Percentiles rank a stretch among this genome's conserved stretches.
These are phyloP conservation scores for Trichoderma asperellum DNA, from an alignment of 2,329 filamentous ascomycete genomes.

Conservation along the genomic window DNA sequence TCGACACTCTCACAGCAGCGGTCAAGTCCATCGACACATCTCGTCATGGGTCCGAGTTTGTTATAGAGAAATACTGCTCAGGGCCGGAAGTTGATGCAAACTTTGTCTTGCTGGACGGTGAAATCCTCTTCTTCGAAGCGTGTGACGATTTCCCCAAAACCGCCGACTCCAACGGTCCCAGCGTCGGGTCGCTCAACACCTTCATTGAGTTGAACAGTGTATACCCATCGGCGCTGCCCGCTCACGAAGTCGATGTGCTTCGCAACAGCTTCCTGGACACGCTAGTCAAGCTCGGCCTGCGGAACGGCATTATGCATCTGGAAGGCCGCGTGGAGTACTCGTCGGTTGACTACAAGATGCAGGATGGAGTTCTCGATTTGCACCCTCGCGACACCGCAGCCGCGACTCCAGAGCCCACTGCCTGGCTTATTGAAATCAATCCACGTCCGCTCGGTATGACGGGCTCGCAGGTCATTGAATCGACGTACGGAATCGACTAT, in stretches of 20 bases:
- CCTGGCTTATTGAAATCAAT: conserved; percentile 32
- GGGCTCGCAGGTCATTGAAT: conserved; percentile 25
- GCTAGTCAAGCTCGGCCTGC: conserved; percentile 26
- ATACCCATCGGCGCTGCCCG: conserved; percentile 28
- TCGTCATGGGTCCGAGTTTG: conserved; percentile 26
- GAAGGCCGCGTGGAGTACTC: conserved; percentile 31
- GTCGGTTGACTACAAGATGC: conserved; percentile 8
- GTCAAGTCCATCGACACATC: conserved; percentile 27
- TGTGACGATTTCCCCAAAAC: conserved; percentile 32
- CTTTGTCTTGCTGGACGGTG: conserved; percentile 32
- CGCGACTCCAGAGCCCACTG: conserved; percentile 10
- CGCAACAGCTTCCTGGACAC: conserved; percentile 26
- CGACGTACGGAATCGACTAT: conserved; percentile 32
- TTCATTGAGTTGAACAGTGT: conserved; percentile 27
- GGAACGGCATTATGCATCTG: conserved; percentile 30
- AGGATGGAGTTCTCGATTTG: conserved; percentile 22
- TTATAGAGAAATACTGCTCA: conserved; percentile 33
- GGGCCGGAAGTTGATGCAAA: conserved; percentile 35
- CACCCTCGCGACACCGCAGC: background rate
- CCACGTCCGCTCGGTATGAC: conserved; percentile 32
- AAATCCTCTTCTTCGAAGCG: conserved; percentile 34
- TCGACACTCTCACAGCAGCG: conserved; percentile 3
- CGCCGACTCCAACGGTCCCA: conserved; percentile 28
- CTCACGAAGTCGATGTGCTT: conserved; percentile 27
- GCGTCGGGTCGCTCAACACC: conserved; percentile 19